Percentiles rank a stretch among this genome's conserved stretches.
These are phyloP conservation scores for Papiliotrema laurentii DNA, from an alignment of 1,284 basidiomycete genomes.

Conservation along the genomic window DNA sequence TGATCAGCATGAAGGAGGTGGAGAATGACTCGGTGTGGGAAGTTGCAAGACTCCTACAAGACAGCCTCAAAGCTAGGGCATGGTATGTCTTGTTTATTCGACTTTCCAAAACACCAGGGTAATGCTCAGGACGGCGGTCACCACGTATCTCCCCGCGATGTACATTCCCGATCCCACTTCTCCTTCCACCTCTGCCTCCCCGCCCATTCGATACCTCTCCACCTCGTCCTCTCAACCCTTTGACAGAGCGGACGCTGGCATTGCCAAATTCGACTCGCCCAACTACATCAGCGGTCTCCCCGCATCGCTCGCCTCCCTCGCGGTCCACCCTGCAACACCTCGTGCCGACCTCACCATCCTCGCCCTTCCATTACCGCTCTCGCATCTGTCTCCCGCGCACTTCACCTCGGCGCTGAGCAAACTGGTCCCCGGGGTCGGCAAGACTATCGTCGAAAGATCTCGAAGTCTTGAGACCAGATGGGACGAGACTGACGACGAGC, in stretches of 20 bases:
- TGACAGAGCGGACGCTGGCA: background rate
- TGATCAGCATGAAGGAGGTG: constrained; percentile 13
- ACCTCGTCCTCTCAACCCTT: background rate
- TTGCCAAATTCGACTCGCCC: constrained; percentile 21
- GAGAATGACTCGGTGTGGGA: constrained; percentile 8
- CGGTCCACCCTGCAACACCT: background rate
- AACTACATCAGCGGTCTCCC: constrained; percentile 39
- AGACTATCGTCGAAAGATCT: background rate
- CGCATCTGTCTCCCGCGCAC: background rate
- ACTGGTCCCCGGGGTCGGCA: background rate
- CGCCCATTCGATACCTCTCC: constrained; percentile 29
- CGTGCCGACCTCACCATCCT: background rate
- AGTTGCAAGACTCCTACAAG: constrained; percentile 2
- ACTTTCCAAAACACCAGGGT: constrained; percentile 1
- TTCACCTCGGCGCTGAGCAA: background rate
- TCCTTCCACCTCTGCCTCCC: constrained; percentile 5
- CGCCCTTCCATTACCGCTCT: constrained; percentile 3
- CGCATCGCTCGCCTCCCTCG: constrained; percentile 18
- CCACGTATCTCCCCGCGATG: constrained; percentile 38
- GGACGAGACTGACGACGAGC: constrained; percentile 7
- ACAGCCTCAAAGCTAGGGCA: constrained; percentile 8
- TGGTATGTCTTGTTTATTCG: constrained; percentile 16
- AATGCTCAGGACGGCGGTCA: constrained; percentile 28
- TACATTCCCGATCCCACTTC: constrained; percentile 28
- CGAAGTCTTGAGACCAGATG: background rate